Base-by-base conservation (phyloP, 352 stramenopile genomes). In the Phytophthora megakarya region DNA sequence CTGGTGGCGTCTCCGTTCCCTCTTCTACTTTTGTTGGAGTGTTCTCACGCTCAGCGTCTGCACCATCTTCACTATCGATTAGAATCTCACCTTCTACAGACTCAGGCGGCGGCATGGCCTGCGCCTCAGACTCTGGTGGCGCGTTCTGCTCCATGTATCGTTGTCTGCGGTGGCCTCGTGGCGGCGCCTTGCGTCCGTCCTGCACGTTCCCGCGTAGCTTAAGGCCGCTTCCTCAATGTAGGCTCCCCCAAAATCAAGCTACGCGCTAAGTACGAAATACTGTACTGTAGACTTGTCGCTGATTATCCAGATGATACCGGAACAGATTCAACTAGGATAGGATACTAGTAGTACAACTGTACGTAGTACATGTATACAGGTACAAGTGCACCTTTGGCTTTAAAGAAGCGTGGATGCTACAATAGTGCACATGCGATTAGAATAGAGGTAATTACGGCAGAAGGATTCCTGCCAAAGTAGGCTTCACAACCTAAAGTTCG, bases 231-330 rank as follows among this genome's bases (percentile, higher is more conserved):
- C 32, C 51, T 71, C 65, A 59, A 68, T 58, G 65, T 50, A 18
- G 13, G 23, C 30, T 49, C 43, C 58, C 43, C 16, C 9, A 19
- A 57, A 67, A 59, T 65, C 43, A 55, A 67, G 48, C 18, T n/a
- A 3, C 19, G 25, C 5, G n/a, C 26, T 73, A 73, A 73, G 53
- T 73, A 65, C 65, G 65, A 73, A 50, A 38, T n/a, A n/a, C n/a
- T n/a, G 35, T 46, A 23, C 22, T 19, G 55, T 49, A n/a, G 44
- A 49, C 37, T 65, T 61, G 59, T 56, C 59, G 59, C 51, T 47
- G 11, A 11, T 19, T 42, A 35, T 56, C 57, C 46, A 43, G n/a
- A n/a, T n/a, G n/a, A 45, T 44, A 19, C 19, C 3, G 30, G 58
- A 57, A 43, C 49, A 61, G 35, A 61, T n/a, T n/a, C n/a, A n/a